These are phyloP conservation scores for Exobasidium rhododendri DNA, from an alignment of 1,284 basidiomycete species.

Conservation along the genomic window DNA sequence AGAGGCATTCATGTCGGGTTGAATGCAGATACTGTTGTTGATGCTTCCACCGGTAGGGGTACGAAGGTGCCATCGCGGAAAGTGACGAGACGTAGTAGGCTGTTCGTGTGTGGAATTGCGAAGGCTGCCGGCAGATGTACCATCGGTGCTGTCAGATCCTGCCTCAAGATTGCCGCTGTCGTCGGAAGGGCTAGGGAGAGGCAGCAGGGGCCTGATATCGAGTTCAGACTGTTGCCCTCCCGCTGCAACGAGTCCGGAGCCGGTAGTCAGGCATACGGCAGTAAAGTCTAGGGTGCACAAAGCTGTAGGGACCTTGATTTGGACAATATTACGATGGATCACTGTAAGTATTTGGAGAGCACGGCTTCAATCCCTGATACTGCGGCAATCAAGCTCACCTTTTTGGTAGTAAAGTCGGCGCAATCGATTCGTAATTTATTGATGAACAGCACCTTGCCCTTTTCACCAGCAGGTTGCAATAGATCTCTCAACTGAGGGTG, in stretches of 20 bases:
- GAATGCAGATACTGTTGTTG: conserved; percentile 70
- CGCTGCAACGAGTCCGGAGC: conserved; percentile 67
- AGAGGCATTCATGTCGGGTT: conserved; percentile 17
- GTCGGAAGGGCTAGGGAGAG: conserved; percentile 12
- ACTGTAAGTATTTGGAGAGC: conserved; percentile 24
- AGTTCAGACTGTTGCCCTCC: conserved; percentile 79
- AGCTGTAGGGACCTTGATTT: conserved; percentile 40
- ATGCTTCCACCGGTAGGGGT: conserved; percentile 66
- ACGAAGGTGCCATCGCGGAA: conserved; percentile 55
- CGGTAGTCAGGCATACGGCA: conserved; percentile 60
- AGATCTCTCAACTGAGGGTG: conserved; percentile 42
- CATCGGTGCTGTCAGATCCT: not conserved
- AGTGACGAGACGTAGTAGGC: not conserved
- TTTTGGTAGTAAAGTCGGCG: conserved; percentile 23
- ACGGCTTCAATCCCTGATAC: conserved; percentile 63
- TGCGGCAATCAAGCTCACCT: conserved; percentile 59
- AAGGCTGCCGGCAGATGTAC: not conserved
- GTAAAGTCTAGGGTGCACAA: conserved; percentile 70
- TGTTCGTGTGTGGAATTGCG: not conserved
- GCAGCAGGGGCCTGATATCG: conserved; percentile 64
- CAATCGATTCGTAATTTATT: conserved; percentile 34
- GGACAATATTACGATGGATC: not conserved
- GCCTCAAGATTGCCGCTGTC: not conserved
- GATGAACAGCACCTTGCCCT: conserved; percentile 32
- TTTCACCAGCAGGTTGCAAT: conserved; percentile 3